phyloP scores from a whole-genome alignment of 371 early-diverging fungal genomes.

The Rhizopus microsporus region DNA sequence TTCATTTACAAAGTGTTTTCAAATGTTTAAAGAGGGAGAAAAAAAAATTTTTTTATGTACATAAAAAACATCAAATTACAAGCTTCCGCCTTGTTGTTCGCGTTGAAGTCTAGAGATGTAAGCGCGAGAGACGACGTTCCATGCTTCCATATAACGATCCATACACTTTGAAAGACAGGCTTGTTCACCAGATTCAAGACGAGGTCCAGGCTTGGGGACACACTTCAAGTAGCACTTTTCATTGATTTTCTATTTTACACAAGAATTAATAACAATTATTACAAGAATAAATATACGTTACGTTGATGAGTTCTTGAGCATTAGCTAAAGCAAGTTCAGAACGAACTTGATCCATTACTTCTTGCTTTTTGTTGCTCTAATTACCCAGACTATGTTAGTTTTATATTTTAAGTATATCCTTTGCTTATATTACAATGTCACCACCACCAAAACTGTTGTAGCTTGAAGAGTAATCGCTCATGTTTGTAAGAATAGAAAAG shows the following conservation, averaged over 20 bases:
- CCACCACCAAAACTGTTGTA: slow-evolving; percentile 34
- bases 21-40: neutral
- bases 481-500: slow-evolving; percentile 1
- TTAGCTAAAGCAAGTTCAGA: slow-evolving; percentile 84
- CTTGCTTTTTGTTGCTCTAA: slow-evolving; percentile 71
- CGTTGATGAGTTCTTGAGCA: slow-evolving; percentile 85
- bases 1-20: neutral
- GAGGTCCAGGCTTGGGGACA: slow-evolving; percentile 75
- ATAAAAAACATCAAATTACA: slow-evolving; percentile 14
- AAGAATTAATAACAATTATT: neutral
- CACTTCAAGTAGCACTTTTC: slow-evolving; percentile 84
- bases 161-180: slow-evolving; percentile 81
- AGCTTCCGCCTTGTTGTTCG: slow-evolving; percentile 56
- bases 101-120: slow-evolving; percentile 74
- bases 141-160: slow-evolving; percentile 88
- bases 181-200: slow-evolving; percentile 71
- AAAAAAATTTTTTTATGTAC: slow-evolving; percentile 5
- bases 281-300: slow-evolving; percentile 21
- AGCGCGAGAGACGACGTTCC: slow-evolving; percentile 82
- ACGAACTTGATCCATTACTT: slow-evolving; percentile 85
- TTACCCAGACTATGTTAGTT: neutral
- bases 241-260: slow-evolving; percentile 68
- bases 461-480: slow-evolving; percentile 44
- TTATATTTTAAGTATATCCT: too few relatives aligned
- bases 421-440: slow-evolving; percentile 19